Conservation (phyloP, 768 basidiomycete species). For the Basidioascus undulatus region DNA sequence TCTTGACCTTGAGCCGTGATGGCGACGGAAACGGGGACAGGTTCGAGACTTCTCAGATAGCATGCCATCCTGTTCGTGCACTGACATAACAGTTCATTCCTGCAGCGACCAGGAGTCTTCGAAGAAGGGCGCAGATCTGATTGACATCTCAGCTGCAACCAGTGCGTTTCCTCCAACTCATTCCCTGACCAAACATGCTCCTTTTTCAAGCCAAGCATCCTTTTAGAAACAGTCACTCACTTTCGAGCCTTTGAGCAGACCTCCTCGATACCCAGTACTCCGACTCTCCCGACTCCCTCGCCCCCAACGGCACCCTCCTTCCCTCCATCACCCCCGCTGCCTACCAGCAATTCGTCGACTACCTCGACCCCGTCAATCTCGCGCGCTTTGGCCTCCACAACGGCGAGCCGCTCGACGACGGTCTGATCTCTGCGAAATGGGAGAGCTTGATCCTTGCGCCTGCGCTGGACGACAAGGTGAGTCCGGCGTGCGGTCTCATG, state of each 20-base stretch:
- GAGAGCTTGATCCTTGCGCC: slow-evolving; percentile 37
- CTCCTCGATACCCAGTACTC: slow-evolving; percentile 36
- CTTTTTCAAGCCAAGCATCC: no score
- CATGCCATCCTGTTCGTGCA: no score
- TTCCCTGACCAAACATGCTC: no score
- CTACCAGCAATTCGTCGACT: slow-evolving; percentile 18
- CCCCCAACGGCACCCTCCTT: slow-evolving; percentile 26
- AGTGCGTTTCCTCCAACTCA: no score
- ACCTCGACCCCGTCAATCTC: slow-evolving; percentile 8
- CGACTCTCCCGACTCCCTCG: slow-evolving; percentile 27
- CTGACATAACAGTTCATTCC: no score
- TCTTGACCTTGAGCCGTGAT: no score
- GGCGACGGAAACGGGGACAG: slow-evolving; percentile 34
- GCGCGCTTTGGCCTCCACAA: not conserved
- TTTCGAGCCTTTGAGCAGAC: no score
- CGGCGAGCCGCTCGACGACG: slow-evolving; percentile 28
- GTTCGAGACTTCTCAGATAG: slow-evolving; percentile 25
- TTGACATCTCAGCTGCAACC: slow-evolving; percentile 32
- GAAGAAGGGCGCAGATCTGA: slow-evolving; percentile 37
- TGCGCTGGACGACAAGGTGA: slow-evolving; percentile 30
- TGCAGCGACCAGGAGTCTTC: not conserved
- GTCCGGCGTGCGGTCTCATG: no score
- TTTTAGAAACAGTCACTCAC: no score
- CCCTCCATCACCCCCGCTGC: slow-evolving; percentile 27
- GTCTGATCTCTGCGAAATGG: slow-evolving; percentile 39